Percentiles rank a stretch among this genome's conserved stretches.
phyloP scores from a whole-genome alignment of 768 basidiomycete genomes.

The Serendipita sp. region DNA sequence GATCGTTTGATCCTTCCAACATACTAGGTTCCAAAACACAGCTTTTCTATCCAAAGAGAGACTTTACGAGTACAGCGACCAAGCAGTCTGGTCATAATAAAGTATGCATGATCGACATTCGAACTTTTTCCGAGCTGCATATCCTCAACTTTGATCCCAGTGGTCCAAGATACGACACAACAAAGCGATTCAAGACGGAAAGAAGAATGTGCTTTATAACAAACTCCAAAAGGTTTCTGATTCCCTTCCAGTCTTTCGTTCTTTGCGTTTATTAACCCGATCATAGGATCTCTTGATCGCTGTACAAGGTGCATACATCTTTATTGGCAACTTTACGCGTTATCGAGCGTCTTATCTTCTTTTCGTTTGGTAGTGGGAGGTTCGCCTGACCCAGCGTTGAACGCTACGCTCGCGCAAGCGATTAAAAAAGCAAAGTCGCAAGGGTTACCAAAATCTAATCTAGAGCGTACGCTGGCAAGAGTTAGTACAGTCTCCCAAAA shows the following conservation, averaged over 20 bases:
- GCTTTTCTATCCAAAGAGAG: too few relatives aligned
- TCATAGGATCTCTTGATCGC: background rate
- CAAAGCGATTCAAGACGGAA: conserved; percentile 3
- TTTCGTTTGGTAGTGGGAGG: background rate
- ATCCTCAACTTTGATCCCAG: background rate
- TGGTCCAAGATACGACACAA: conserved; percentile 6
- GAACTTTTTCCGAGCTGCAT: background rate
- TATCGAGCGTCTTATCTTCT: background rate
- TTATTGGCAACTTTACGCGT: background rate
- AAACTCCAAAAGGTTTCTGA: background rate
- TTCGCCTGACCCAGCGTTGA: background rate
- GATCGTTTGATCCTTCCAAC: too few relatives aligned
- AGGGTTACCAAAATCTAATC: background rate
- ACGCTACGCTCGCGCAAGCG: background rate
- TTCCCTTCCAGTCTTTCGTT: background rate
- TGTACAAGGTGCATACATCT: background rate
- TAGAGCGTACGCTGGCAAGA: background rate
- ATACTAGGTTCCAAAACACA: too few relatives aligned
- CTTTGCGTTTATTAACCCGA: background rate
- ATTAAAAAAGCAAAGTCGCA: background rate
- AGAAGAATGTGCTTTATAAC: background rate
- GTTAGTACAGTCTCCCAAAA: background rate
- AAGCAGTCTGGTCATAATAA: background rate
- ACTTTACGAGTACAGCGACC: background rate
- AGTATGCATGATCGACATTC: background rate